A percentile compares a stretch with the other conserved stretches of the same genome.
These are phyloP conservation scores for Phycomyces nitens DNA, from an alignment of 192 early-diverging fungal genomes.

Conservation along the genomic window DNA sequence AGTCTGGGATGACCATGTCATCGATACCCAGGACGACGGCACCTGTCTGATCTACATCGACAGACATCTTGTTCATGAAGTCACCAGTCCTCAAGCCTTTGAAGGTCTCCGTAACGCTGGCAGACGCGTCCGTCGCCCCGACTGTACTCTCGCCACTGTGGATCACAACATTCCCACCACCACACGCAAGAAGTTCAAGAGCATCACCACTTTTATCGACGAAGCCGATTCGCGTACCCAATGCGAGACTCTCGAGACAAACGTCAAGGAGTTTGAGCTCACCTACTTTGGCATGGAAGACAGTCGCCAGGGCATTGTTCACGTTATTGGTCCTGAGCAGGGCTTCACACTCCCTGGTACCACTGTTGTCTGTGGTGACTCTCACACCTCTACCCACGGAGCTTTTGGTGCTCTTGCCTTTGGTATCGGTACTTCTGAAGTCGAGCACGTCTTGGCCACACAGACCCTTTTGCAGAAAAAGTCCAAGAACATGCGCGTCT, in stretches of 20 bases:
- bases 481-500: constrained; percentile 66
- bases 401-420: constrained; percentile 73
- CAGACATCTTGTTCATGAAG: constrained; percentile 68
- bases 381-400: constrained; percentile 71
- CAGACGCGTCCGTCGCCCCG: constrained; percentile 53
- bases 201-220: constrained; percentile 57
- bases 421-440: constrained; percentile 74
- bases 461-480: constrained; percentile 67
- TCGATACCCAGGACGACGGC: constrained; percentile 53
- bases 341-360: constrained; percentile 72
- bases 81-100: constrained; percentile 67
- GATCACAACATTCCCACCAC: constrained; percentile 71
- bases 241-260: constrained; percentile 63
- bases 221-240: constrained; percentile 58
- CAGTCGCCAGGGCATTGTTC: constrained; percentile 68
- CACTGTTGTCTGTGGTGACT: constrained; percentile 70
- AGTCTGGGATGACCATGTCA: constrained; percentile 59
- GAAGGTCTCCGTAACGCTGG: constrained; percentile 60
- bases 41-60: constrained; percentile 69
- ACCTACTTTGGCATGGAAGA: constrained; percentile 68
- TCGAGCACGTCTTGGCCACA: constrained; percentile 71
- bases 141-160: constrained; percentile 66
- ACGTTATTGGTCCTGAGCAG: constrained; percentile 73
- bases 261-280: constrained; percentile 58
- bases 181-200: constrained; percentile 47